Conservation (phyloP, 1,284 basidiomycete genomes). For the Cutaneotrichosporon dermatis region DNA sequence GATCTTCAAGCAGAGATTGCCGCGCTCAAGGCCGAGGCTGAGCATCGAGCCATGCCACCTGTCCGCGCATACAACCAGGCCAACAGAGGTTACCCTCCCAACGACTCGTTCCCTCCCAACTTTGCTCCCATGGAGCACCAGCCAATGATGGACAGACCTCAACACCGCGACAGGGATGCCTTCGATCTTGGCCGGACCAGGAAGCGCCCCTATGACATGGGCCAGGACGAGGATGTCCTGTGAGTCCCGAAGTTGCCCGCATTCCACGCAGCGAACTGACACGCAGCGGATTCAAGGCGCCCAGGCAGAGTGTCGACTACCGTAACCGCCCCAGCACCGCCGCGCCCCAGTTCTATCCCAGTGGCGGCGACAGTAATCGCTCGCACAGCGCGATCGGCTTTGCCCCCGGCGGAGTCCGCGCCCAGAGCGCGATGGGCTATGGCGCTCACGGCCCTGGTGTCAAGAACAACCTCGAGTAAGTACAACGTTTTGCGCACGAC, state of each 20-base stretch:
- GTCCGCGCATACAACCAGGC: background rate
- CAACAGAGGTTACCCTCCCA: background rate
- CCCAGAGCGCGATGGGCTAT: background rate
- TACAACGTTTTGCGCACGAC: background rate
- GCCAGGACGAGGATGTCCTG: too few species aligned
- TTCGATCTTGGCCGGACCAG: too few species aligned
- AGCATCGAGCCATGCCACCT: background rate
- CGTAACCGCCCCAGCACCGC: background rate
- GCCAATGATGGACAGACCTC: too few species aligned
- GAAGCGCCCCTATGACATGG: too few species aligned
- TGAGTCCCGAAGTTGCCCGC: too few species aligned
- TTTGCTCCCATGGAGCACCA: too few species aligned
- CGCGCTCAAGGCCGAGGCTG: background rate
- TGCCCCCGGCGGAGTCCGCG: background rate
- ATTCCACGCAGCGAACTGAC: too few species aligned
- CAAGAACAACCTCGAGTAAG: conserved; percentile 8
- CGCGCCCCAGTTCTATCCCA: background rate
- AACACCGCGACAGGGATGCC: background rate
- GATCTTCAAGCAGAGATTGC: background rate
- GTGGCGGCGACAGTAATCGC: background rate
- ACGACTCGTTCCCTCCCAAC: too few species aligned
- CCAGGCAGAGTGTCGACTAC: background rate
- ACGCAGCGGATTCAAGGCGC: too few species aligned
- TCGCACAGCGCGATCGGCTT: background rate
- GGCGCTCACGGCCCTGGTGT: background rate